Percentiles rank a stretch among this genome's conserved stretches.
These are phyloP conservation scores for Solanum bulbocastanum DNA, from an alignment of 257 asterid species.

Conservation along the genomic window DNA sequence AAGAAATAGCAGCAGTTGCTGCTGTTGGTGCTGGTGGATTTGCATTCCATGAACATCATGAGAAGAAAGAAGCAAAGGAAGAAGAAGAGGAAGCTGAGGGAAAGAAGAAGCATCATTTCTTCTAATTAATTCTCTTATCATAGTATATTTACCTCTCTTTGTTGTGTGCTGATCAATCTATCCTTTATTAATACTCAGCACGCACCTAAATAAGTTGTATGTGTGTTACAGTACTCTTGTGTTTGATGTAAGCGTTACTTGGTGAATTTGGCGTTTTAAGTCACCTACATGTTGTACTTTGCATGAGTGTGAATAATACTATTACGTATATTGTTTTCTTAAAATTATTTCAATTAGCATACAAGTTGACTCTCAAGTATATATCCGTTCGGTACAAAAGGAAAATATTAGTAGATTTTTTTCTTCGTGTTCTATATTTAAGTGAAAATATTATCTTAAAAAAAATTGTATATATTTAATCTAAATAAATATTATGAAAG, in stretches of 20 bases:
- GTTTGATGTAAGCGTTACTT: not conserved
- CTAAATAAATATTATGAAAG: not conserved
- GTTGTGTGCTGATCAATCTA: not conserved
- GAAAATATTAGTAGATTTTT: no score
- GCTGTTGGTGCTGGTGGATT: conserved; percentile 61
- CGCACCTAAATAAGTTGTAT: not conserved
- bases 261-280: not conserved
- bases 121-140: conserved; percentile 6
- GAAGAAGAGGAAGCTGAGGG: conserved; percentile 46
- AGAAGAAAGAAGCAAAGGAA: conserved; percentile 47
- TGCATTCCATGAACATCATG: conserved; percentile 66
- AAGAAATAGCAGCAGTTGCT: conserved; percentile 35
- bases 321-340: no score
- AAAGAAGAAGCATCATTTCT: conserved; percentile 40
- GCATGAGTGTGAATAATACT: not conserved
- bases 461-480: no score
- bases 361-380: not conserved
- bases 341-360: no score
- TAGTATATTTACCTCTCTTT: not conserved
- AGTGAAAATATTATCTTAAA: fast-evolving
- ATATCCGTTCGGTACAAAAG: no score
- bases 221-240: not conserved
- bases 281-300: not conserved
- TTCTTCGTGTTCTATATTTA: no score
- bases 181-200: not conserved